A percentile compares a stretch with the other conserved stretches of the same genome.
phyloP scores from a whole-genome alignment of 192 early-diverging fungal genomes.

The Cetraspora pellucida region DNA sequence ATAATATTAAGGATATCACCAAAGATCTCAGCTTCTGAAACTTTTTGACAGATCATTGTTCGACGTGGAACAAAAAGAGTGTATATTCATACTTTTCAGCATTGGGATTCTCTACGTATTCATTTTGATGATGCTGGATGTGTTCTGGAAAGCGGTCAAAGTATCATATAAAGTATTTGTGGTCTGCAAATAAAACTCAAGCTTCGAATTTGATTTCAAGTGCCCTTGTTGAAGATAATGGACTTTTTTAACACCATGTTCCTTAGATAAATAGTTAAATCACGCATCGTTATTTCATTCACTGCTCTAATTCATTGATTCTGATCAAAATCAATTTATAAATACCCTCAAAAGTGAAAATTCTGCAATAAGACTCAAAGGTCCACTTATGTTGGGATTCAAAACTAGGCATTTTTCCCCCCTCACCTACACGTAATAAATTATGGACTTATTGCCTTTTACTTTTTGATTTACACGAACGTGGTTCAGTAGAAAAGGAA shows the following conservation, averaged over 20 bases:
- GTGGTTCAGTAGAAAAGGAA: neutral
- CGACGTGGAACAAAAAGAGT: slow-evolving; percentile 89
- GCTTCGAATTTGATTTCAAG: slow-evolving; percentile 71
- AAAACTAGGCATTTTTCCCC: slow-evolving; percentile 89
- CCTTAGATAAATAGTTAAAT: slow-evolving; percentile 47
- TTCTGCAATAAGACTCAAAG: slow-evolving; percentile 85
- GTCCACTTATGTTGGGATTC: slow-evolving; percentile 80
- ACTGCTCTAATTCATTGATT: neutral
- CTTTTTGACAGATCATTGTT: slow-evolving; percentile 89
- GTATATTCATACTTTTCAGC: slow-evolving; percentile 51
- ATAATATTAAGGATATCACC: slow-evolving; percentile 58
- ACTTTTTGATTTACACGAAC: too few relatives aligned
- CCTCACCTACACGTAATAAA: slow-evolving; percentile 60
- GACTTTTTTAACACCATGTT: slow-evolving; percentile 96
- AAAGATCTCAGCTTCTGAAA: slow-evolving; percentile 89
- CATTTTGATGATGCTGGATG: slow-evolving; percentile 22
- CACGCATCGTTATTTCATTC: neutral
- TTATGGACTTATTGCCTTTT: too few relatives aligned
- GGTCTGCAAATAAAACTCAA: slow-evolving; percentile 88
- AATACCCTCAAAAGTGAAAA: slow-evolving; percentile 80
- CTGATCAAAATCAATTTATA: neutral
- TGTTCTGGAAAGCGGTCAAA: slow-evolving; percentile 40
- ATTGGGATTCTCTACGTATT: neutral
- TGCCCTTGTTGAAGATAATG: slow-evolving; percentile 73
- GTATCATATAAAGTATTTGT: slow-evolving; percentile 70